phyloP scores from a whole-genome alignment of 345 rosid genomes.

The Populus alba region DNA sequence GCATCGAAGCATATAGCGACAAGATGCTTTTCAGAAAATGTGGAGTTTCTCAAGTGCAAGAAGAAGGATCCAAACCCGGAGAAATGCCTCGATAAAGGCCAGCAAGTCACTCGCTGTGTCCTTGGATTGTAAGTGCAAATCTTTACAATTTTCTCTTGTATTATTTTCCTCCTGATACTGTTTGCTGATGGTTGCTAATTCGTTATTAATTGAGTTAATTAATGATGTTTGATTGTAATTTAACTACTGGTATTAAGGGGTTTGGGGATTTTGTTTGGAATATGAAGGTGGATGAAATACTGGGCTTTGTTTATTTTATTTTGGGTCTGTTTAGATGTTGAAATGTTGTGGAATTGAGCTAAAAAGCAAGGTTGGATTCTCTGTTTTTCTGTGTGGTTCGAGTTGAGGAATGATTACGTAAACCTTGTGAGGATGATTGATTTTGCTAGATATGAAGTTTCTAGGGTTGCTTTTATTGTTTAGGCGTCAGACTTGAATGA shows the following conservation, averaged over 20 bases:
- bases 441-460: background rate
- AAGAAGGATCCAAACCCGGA: constrained; percentile 97
- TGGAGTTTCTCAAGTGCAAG: constrained; percentile 93
- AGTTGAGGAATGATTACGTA: background rate
- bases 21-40: constrained; percentile 69
- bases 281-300: background rate
- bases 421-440: background rate
- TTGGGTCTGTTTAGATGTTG: background rate
- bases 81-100: constrained; percentile 94
- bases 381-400: background rate
- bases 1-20: constrained; percentile 77
- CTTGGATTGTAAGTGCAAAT: constrained; percentile 63
- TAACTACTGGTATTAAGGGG: background rate
- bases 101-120: constrained; percentile 92
- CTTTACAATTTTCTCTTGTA: background rate
- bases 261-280: background rate
- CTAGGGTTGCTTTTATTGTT: background rate
- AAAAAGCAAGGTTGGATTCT: background rate
- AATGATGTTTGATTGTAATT: background rate
- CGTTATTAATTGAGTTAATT: background rate
- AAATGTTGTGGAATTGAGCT: background rate
- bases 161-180: background rate
- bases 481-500: background rate
- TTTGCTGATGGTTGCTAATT: background rate
- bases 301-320: background rate